Evolutionary conservation across 2,329 filamentous ascomycete species (phyloP).

Genomic region (Helminthosporium solani): DNA sequence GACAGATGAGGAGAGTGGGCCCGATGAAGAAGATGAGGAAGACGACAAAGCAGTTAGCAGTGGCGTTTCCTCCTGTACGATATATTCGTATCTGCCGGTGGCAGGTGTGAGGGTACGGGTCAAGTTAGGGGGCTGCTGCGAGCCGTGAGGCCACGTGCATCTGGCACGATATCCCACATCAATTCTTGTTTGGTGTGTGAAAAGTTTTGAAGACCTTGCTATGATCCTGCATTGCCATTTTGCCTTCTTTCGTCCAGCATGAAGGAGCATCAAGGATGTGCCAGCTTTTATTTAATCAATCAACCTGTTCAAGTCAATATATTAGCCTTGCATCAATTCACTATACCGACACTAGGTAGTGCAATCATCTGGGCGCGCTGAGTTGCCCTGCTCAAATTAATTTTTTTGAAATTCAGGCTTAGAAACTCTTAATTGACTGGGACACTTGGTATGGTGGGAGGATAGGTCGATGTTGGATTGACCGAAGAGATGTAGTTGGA

Average conservation of each 20-base stretch:
- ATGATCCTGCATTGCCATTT: neutral
- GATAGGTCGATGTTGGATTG: too few relatives aligned
- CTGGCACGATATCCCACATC: neutral
- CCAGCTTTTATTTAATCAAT: neutral
- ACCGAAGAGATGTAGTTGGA: too few relatives aligned
- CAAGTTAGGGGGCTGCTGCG: slow-evolving; percentile 58
- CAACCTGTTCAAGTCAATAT: too few relatives aligned
- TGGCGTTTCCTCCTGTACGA: slow-evolving; percentile 60
- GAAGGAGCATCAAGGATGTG: neutral
- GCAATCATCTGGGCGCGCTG: too few relatives aligned
- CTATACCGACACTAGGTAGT: too few relatives aligned
- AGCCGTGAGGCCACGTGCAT: neutral
- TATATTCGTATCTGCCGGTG: neutral
- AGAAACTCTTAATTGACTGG: too few relatives aligned
- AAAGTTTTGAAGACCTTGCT: neutral
- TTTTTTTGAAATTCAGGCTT: too few relatives aligned
- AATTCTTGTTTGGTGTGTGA: neutral
- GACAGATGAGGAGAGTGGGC: slow-evolving; percentile 57
- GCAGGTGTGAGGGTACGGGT: slow-evolving; percentile 33
- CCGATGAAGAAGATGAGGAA: slow-evolving; percentile 63
- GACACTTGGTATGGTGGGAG: too few relatives aligned
- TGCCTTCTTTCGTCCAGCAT: neutral
- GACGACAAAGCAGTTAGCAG: slow-evolving; percentile 61
- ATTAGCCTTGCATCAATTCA: too few relatives aligned
- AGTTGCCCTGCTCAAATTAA: too few relatives aligned